Evolutionary conservation across 192 early-diverging fungal species (phyloP).

Genomic region (Podila verticillata): DNA sequence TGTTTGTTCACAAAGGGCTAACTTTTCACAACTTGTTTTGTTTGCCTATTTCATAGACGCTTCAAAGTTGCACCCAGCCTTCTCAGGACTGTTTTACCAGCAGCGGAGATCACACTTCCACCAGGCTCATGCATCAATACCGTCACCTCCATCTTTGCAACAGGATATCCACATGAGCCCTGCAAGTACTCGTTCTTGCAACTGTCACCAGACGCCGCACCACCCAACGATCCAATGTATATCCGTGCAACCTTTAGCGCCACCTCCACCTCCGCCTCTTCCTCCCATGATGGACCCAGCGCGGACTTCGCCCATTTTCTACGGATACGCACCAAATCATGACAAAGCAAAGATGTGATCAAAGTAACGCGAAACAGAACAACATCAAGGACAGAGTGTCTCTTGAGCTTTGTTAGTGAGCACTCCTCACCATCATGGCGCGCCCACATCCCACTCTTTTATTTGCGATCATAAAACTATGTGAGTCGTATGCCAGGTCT

Average conservation of each 20-base stretch:
- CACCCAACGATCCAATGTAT: too few relatives aligned
- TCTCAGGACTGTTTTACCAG: constrained; percentile 42
- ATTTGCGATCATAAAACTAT: too few relatives aligned
- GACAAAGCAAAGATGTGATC: constrained; percentile 37
- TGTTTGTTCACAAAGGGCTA: not conserved
- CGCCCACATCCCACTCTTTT: too few relatives aligned
- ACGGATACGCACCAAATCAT: constrained; percentile 22
- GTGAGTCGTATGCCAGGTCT: too few relatives aligned
- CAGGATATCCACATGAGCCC: not conserved
- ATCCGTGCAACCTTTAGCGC: not conserved
- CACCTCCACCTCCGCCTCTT: not conserved
- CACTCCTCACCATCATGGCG: too few relatives aligned
- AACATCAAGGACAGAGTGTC: not conserved
- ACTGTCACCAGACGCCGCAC: constrained; percentile 3
- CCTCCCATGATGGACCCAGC: constrained; percentile 23
- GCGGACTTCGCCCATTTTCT: constrained; percentile 34
- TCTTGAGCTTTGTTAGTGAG: too few relatives aligned
- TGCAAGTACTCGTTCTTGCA: not conserved
- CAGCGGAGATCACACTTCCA: constrained; percentile 18
- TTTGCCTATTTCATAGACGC: constrained; percentile 8
- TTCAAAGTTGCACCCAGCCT: constrained; percentile 34
- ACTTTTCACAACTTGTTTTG: not conserved
- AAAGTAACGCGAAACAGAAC: not conserved
- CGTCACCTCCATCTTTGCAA: not conserved
- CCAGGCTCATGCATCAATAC: not conserved